Conservation (phyloP, 805 yeast species). For the Hanseniaspora guilliermondii region DNA sequence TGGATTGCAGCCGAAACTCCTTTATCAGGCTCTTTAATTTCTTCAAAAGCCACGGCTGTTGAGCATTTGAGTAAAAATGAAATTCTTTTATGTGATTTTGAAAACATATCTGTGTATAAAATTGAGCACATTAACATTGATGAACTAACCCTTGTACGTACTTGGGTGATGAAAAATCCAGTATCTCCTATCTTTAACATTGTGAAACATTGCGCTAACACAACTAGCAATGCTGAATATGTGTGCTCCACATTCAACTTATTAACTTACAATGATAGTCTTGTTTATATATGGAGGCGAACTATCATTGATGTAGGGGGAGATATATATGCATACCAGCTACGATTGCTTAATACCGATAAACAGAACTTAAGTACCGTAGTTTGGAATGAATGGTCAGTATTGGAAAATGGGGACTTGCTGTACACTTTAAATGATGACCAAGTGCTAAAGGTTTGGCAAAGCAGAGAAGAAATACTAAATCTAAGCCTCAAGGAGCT, state of each 20-base stretch:
- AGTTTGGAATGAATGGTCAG: background rate
- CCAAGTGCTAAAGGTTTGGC: background rate
- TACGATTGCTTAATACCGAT: background rate
- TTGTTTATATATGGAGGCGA: conserved; percentile 7
- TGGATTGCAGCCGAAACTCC: background rate
- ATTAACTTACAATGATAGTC: background rate
- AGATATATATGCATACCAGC: background rate
- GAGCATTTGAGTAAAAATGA: background rate
- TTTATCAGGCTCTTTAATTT: background rate
- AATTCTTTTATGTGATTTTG: background rate
- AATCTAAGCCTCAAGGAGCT: background rate
- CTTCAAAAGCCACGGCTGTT: background rate
- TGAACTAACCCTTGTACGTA: background rate
- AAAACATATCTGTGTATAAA: background rate
- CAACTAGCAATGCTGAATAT: background rate
- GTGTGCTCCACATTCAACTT: background rate
- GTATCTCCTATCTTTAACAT: background rate
- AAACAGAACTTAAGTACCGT: background rate
- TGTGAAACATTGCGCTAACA: background rate
- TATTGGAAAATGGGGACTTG: background rate
- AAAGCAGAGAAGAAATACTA: background rate
- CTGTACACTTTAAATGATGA: background rate
- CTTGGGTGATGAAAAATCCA: conserved; percentile 4
- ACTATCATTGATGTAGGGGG: conserved; percentile 3
- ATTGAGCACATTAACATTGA: background rate